Evolutionary conservation across 306 rosid genomes (phyloP), one percentile per base, ranked within the genome.

Genomic region (Rubus idaeus): DNA sequence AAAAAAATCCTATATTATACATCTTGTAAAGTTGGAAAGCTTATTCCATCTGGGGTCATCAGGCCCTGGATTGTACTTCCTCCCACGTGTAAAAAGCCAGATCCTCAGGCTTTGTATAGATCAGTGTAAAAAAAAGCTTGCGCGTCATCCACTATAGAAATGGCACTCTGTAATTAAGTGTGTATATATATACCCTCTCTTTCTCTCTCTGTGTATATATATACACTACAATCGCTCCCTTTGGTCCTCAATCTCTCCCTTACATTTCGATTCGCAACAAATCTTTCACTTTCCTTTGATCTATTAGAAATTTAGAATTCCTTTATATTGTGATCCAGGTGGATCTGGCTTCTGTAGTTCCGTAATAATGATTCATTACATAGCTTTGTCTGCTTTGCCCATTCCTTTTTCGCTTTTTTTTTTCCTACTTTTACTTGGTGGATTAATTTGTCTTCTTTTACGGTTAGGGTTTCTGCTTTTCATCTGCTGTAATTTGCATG

Each of bases 401-500:
- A 3, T 14, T 60, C 6, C 10, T 55, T 65, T 30, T 73, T 6
- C 5, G 21, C 26, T 44, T 69, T 47, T 67, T 21, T 42, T 52
- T 23, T 23, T 23, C 26, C 62, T 42, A 30, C 60, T 52, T 78
- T 74, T 74, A 17, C 40, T 66, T 60, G 75, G 39, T 16, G 68
- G 63, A 21, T n/a, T 4, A 18, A 47, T 66, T 64, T 72, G 47
- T 79, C 76, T 55, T 56, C 71, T n/a, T 78, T 77, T 73, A 60
- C 73, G 75, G 76, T 83, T 83, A 83, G 83, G 87, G 84, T 83
- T 83, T 47, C 41, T 77, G 16, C 60, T 58, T 18, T 61, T 35
- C 37, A n/a, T 37, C 60, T 46, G 51, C 30, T 16, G 41, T 61
- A 51, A 35, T 62, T 57, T 71, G 79, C 76, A 71, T 76, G 82